phyloP scores from a whole-genome alignment of 73 alveolate species.

The Uronychia binucleata region DNA sequence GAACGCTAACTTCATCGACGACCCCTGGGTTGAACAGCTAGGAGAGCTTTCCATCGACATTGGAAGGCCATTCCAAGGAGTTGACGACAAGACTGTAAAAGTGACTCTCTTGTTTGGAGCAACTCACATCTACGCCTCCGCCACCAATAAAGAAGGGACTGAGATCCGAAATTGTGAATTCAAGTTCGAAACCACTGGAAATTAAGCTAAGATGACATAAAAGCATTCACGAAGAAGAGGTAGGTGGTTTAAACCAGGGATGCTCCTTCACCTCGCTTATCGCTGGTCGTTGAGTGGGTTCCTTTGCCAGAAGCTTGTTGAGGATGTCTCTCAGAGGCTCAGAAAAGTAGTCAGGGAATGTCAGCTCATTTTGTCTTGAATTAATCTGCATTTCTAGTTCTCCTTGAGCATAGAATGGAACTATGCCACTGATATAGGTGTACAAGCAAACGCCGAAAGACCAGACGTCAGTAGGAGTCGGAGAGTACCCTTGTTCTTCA shows the following conservation, averaged over 20 bases:
- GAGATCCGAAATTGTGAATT: slow-evolving; percentile 97
- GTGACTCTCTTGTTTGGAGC: slow-evolving; percentile 96
- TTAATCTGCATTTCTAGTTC: slow-evolving; percentile 63
- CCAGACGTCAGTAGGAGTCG: slow-evolving; percentile 62
- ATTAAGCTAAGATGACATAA: no score
- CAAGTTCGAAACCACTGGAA: slow-evolving; percentile 74
- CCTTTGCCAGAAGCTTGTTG: slow-evolving; percentile 70
- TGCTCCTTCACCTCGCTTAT: slow-evolving; percentile 76
- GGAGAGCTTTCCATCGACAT: slow-evolving; percentile 97
- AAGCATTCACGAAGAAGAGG: not conserved
- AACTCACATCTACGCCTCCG: slow-evolving; percentile 94
- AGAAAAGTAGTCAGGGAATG: slow-evolving; percentile 25
- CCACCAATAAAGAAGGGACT: slow-evolving; percentile 96
- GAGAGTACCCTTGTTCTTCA: slow-evolving; percentile 40
- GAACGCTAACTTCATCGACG: slow-evolving; percentile 96
- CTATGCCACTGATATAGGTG: slow-evolving; percentile 29
- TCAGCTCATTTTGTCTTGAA: slow-evolving; percentile 17
- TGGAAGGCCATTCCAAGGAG: slow-evolving; percentile 95
- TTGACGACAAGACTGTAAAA: slow-evolving; percentile 97
- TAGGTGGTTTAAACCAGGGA: slow-evolving; percentile 67
- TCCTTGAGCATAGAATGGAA: slow-evolving; percentile 54
- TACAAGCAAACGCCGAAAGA: slow-evolving; percentile 52
- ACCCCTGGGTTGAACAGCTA: slow-evolving; percentile 88
- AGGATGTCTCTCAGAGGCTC: slow-evolving; percentile 57
- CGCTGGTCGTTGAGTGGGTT: slow-evolving; percentile 78